phyloP scores from a whole-genome alignment of 2,329 filamentous ascomycete genomes.

The Fusarium domesticum region DNA sequence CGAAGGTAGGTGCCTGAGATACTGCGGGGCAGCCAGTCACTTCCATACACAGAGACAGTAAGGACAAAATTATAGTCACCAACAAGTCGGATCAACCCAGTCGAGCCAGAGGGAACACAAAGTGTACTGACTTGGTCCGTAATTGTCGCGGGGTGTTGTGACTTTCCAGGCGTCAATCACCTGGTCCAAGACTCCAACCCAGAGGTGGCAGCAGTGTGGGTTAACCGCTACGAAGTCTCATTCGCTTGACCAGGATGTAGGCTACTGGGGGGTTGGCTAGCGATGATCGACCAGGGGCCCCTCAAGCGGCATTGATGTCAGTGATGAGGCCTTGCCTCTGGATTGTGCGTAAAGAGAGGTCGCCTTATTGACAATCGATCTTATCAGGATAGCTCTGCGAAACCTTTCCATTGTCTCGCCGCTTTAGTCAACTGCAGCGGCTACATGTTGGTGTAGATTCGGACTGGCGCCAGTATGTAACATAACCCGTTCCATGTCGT shows the following conservation, averaged over 20 bases:
- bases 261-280: constrained; percentile 28
- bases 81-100: too few relatives aligned
- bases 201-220: constrained; percentile 29
- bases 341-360: too few relatives aligned
- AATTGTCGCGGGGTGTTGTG: constrained; percentile 29
- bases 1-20: too few relatives aligned
- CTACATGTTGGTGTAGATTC: constrained; percentile 15
- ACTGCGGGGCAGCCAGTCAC: too few relatives aligned
- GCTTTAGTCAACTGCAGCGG: constrained; percentile 17
- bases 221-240: constrained; percentile 36
- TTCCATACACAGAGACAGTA: too few relatives aligned
- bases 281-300: constrained; percentile 33
- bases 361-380: too few relatives aligned
- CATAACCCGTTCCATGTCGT: constrained; percentile 10
- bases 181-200: constrained; percentile 29
- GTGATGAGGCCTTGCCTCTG: too few relatives aligned
- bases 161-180: constrained; percentile 31
- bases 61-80: too few relatives aligned
- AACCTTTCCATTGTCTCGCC: constrained; percentile 13
- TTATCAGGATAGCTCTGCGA: too few relatives aligned
- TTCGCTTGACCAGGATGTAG: constrained; percentile 30
- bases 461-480: constrained; percentile 10
- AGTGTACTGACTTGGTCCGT: constrained; percentile 25
- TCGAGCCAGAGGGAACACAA: constrained; percentile 16
- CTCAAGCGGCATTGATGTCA: constrained; percentile 24